Percentiles rank a stretch among this genome's conserved stretches.
phyloP scores from a whole-genome alignment of 2,329 filamentous ascomycete genomes.

The Trichoderma sp. region DNA sequence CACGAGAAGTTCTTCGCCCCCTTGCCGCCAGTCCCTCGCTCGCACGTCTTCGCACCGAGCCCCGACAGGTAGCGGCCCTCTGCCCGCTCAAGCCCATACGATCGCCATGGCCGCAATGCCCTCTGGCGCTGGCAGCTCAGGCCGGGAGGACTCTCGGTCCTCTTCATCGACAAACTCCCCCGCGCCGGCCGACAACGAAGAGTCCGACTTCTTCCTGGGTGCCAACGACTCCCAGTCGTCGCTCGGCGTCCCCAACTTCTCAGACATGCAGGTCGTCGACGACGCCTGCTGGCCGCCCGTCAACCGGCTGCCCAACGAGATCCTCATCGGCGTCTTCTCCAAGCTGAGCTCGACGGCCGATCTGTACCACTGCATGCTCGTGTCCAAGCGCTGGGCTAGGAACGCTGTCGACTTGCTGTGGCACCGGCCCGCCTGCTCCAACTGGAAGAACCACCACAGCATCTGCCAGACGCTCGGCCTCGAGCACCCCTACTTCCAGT shows the following conservation, averaged over 20 bases:
- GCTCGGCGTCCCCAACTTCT: conserved; percentile 75
- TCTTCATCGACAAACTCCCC: conserved; percentile 75
- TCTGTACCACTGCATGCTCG: conserved; percentile 84
- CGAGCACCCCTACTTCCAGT: conserved; percentile 79
- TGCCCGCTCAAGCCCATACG: conserved; percentile 3
- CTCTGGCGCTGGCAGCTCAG: conserved; percentile 37
- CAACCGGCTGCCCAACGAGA: conserved; percentile 85
- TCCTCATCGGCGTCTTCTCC: conserved; percentile 89
- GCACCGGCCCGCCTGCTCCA: conserved; percentile 90
- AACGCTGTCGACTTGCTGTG: conserved; percentile 93
- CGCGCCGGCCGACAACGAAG: conserved; percentile 76
- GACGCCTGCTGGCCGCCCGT: conserved; percentile 75
- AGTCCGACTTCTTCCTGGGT: conserved; percentile 88
- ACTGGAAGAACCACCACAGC: conserved; percentile 76
- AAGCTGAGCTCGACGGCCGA: conserved; percentile 77
- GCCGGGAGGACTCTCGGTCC: conserved; percentile 57
- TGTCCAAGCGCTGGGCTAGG: conserved; percentile 90
- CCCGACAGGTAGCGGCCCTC: conserved; percentile 17
- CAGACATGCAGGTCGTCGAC: conserved; percentile 68
- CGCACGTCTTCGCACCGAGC: neutral
- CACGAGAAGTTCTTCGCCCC: conserved; percentile 2
- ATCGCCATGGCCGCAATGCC: conserved; percentile 26
- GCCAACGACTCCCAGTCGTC: conserved; percentile 95
- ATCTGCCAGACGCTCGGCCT: conserved; percentile 79
- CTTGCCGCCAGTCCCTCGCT: conserved; percentile 5